These are phyloP conservation scores for Colletotrichum paranaense DNA, from an alignment of 2,329 filamentous ascomycete species.

Conservation along the genomic window DNA sequence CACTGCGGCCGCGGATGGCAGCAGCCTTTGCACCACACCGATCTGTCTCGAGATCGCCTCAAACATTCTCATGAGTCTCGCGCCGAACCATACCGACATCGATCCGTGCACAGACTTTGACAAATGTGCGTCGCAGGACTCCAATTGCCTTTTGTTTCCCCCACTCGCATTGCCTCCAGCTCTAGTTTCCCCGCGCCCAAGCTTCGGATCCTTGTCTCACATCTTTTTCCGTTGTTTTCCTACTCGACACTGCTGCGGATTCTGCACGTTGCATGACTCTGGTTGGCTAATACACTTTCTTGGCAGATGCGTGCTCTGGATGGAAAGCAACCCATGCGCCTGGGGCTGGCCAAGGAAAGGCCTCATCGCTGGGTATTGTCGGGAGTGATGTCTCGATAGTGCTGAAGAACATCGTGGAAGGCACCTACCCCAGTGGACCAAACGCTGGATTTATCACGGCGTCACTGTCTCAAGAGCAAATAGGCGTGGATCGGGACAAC, in stretches of 20 bases:
- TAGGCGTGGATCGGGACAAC: slow-evolving; percentile 65
- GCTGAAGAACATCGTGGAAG: slow-evolving; percentile 72
- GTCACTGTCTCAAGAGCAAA: slow-evolving; percentile 48
- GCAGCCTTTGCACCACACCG: slow-evolving; percentile 38
- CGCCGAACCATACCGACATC: slow-evolving; percentile 64
- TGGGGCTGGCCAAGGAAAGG: slow-evolving; percentile 68
- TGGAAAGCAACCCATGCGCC: slow-evolving; percentile 74
- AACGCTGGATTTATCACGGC: slow-evolving; percentile 43
- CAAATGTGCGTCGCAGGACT: slow-evolving; percentile 47
- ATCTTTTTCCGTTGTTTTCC: neutral
- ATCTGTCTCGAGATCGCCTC: slow-evolving; percentile 44
- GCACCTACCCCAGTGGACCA: slow-evolving; percentile 59
- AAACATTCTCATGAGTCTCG: slow-evolving; percentile 41
- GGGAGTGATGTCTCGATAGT: slow-evolving; percentile 66
- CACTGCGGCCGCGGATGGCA: neutral
- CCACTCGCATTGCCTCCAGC: slow-evolving; percentile 5
- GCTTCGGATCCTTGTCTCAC: neutral
- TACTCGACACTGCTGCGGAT: neutral
- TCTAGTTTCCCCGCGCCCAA: neutral
- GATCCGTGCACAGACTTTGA: slow-evolving; percentile 78
- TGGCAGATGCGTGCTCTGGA: slow-evolving; percentile 69
- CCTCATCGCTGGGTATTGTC: slow-evolving; percentile 70
- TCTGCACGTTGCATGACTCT: slow-evolving; percentile 1
- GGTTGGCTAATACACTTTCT: slow-evolving; percentile 11
- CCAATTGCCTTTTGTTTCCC: neutral